These are phyloP conservation scores for Acorus calamus DNA, from an alignment of 106 monocot genomes.

Conservation along the genomic window DNA sequence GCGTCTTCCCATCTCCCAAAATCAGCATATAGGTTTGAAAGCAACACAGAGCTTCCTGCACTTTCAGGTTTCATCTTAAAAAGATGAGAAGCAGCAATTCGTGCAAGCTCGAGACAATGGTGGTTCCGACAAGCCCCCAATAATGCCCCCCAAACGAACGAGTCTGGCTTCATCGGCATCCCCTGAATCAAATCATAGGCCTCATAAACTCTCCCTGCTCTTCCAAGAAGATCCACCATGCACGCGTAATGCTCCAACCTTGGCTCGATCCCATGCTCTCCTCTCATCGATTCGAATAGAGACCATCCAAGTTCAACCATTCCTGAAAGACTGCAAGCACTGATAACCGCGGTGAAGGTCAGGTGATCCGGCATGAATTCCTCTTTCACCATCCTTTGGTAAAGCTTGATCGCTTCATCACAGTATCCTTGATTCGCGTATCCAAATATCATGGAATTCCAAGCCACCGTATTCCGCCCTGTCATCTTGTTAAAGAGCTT, in stretches of 20 bases:
- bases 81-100: conserved; percentile 27
- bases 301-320: conserved; percentile 31
- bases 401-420: conserved; percentile 26
- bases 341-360: conserved; percentile 44
- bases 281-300: conserved; percentile 32
- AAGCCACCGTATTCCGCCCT: conserved; percentile 25
- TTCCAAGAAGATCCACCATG: conserved; percentile 58
- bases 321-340: conserved; percentile 54
- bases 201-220: conserved; percentile 30
- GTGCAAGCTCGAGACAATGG: conserved; percentile 25
- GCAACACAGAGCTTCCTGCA: conserved; percentile 13
- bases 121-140: conserved; percentile 36
- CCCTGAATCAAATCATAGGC: conserved; percentile 34
- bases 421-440: conserved; percentile 38
- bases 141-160: conserved; percentile 63
- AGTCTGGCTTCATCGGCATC: conserved; percentile 43
- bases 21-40: conserved; percentile 18
- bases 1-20: conserved; percentile 28
- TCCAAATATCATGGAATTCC: conserved; percentile 55
- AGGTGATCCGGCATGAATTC: conserved; percentile 28
- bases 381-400: conserved; percentile 18
- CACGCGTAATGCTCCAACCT: conserved; percentile 66
- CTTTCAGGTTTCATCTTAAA: conserved; percentile 33
- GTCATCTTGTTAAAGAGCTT: conserved; percentile 29
- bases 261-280: conserved; percentile 21